Evolutionary conservation across 257 asterid genomes (phyloP).

Genomic region (Nicotiana undulata): DNA sequence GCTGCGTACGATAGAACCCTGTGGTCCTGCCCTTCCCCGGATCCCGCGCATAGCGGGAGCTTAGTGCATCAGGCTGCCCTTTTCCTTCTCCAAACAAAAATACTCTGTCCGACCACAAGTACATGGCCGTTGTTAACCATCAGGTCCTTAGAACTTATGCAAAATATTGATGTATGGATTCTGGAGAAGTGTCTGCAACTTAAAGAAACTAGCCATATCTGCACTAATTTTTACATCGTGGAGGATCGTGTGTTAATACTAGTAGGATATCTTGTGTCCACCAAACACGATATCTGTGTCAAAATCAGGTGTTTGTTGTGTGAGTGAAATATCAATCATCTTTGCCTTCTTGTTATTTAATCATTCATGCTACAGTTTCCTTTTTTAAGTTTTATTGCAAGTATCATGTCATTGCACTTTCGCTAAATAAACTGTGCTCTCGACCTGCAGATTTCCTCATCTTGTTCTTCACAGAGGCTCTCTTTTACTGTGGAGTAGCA

Average conservation of each 20-base stretch:
- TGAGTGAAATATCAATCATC: background rate
- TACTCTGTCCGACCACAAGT: background rate
- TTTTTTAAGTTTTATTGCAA: background rate
- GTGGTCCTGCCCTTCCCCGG: too few relatives aligned
- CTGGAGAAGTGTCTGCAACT: background rate
- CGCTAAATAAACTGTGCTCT: background rate
- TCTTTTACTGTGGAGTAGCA: slow-evolving; percentile 89
- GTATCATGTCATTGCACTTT: background rate
- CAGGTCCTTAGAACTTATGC: background rate
- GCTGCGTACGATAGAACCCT: too few relatives aligned
- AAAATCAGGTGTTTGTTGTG: background rate
- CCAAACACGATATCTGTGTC: background rate
- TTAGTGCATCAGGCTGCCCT: too few relatives aligned
- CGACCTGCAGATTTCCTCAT: slow-evolving; percentile 76
- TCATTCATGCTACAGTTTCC: background rate
- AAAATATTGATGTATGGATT: background rate
- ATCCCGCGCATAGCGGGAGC: too few relatives aligned
- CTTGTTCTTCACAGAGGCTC: slow-evolving; percentile 93
- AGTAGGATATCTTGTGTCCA: background rate
- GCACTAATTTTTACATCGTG: background rate
- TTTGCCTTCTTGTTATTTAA: background rate
- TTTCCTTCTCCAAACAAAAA: background rate
- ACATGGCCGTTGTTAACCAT: background rate
- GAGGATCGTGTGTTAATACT: background rate
- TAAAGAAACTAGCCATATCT: background rate